Conservation (phyloP, 495 filamentous ascomycete species). For the Penicillium chermesinum region DNA sequence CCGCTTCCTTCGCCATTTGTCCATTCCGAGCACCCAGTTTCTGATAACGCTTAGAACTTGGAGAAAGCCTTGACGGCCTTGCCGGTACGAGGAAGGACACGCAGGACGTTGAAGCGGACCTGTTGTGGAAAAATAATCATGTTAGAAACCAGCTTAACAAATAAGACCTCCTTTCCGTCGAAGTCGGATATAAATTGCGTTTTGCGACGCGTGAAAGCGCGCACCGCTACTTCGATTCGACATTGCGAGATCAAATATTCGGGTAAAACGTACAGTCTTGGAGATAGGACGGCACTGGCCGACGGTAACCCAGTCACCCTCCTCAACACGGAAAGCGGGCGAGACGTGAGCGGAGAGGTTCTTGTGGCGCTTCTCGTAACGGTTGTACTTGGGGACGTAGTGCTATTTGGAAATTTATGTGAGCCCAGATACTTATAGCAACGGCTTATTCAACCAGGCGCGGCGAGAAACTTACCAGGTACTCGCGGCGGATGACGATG, state of each 20-base stretch:
- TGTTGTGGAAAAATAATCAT: slow-evolving; percentile 35
- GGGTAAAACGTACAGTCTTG: slow-evolving; percentile 83
- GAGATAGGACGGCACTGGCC: slow-evolving; percentile 96
- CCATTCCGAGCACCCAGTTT: slow-evolving; percentile 35
- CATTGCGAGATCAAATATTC: not conserved
- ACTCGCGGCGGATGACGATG: slow-evolving; percentile 98
- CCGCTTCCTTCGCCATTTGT: slow-evolving; percentile 40
- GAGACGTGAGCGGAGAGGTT: slow-evolving; percentile 98
- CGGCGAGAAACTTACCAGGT: too few relatives aligned
- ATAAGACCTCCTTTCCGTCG: not conserved
- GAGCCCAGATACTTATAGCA: too few relatives aligned
- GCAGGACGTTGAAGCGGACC: slow-evolving; percentile 99
- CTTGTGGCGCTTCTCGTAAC: slow-evolving; percentile 99
- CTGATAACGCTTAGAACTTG: slow-evolving; percentile 75
- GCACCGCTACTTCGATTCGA: too few relatives aligned
- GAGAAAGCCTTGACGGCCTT: slow-evolving; percentile 95
- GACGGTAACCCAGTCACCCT: slow-evolving; percentile 98
- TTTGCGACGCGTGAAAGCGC: too few relatives aligned
- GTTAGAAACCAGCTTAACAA: slow-evolving; percentile 18
- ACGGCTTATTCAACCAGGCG: too few relatives aligned
- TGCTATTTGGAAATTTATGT: too few relatives aligned
- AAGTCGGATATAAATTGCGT: too few relatives aligned
- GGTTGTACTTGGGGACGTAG: slow-evolving; percentile 75
- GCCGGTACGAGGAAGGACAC: slow-evolving; percentile 91
- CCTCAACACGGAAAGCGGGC: slow-evolving; percentile 99